These are phyloP conservation scores for Glarea lozoyensis DNA, from an alignment of 495 filamentous ascomycete species.

Conservation along the genomic window DNA sequence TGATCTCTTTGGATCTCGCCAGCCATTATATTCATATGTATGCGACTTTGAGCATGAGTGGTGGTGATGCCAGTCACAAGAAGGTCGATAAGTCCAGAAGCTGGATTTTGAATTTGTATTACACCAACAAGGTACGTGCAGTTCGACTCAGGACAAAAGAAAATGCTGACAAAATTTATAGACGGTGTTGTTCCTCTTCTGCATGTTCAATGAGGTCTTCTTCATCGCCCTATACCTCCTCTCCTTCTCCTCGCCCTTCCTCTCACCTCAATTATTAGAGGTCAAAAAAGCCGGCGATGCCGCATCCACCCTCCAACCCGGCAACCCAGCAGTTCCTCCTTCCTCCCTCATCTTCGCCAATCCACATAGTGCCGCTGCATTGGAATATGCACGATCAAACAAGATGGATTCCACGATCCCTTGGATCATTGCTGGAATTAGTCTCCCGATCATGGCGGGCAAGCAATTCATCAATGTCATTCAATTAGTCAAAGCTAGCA, in stretches of 20 bases:
- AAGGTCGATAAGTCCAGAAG: conserved; percentile 72
- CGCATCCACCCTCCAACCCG: conserved; percentile 50
- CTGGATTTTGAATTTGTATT: conserved; percentile 87
- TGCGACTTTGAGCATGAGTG: conserved; percentile 77
- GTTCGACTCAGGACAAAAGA: conserved; percentile 8
- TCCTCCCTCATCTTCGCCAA: conserved; percentile 62
- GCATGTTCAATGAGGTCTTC: conserved; percentile 85
- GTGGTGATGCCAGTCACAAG: conserved; percentile 77
- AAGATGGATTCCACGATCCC: conserved; percentile 78
- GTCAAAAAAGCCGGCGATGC: conserved; percentile 31
- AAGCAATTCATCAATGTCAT: conserved; percentile 95
- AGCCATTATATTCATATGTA: conserved; percentile 99
- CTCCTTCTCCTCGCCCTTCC: conserved; percentile 81
- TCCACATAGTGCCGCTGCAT: conserved; percentile 83
- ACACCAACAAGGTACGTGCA: conserved; percentile 77
- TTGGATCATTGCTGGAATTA: conserved; percentile 79
- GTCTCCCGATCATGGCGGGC: conserved; percentile 73
- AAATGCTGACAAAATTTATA: conserved; percentile 24
- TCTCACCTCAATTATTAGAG: conserved; percentile 73
- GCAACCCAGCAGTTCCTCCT: conserved; percentile 56
- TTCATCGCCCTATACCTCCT: conserved; percentile 97
- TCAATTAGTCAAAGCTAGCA: conserved; percentile 87
- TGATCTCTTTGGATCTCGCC: conserved; percentile 86
- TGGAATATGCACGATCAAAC: conserved; percentile 85
- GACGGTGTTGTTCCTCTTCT: conserved; percentile 88